Evolutionary conservation across 768 basidiomycete species (phyloP), one percentile per base, ranked within the genome.

Genomic region (Brasilioporus rufonigricans): DNA sequence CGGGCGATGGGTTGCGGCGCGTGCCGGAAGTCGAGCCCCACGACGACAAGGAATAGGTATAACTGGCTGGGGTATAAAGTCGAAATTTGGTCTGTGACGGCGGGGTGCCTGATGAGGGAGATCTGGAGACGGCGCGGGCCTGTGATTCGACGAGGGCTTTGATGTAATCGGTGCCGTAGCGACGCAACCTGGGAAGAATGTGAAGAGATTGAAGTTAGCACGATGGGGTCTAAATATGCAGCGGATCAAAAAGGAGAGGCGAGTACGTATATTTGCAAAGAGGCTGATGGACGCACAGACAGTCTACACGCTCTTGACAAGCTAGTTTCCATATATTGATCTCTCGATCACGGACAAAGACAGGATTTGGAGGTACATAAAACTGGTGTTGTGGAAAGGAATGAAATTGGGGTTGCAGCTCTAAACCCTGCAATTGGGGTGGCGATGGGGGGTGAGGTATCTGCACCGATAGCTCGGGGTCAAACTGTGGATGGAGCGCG

Each of bases 281-380:
- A 35, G 29, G 48, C 8, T 39, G 51, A 41, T 53, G 52, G 24
- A 68, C 69, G 60, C 41, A 70, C 69, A 70, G 45, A 57, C 57
- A 70, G 50, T 70, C 69, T 56, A 70, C 69, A 41, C 69, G 66
- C 57, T 70, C 69, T 57, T 72, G 69, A 47, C 69, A 70, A 14
- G 69, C 69, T 16, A 70, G 58, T 56, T 70, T 70, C 69, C 69
- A 70, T 48, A 70, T 70, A 51, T 70, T 70, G 60, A 72, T 64
- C 43, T 70, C 69, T 21, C 69, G 61, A 61, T 72, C 70, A 26
- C 69, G 70, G 50, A 62, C 65, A 45, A 66, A 60, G 27, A 60
- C 60, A 18, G 70, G 70, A 46, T 55, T 54, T 16, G 63, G 67
- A 19, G 65, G 63, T 52, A 67, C 62, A 59, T 69, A 69, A 39